Evolutionary conservation across 2,329 filamentous ascomycete genomes (phyloP).

Genomic region (Aspergillus intermedius): DNA sequence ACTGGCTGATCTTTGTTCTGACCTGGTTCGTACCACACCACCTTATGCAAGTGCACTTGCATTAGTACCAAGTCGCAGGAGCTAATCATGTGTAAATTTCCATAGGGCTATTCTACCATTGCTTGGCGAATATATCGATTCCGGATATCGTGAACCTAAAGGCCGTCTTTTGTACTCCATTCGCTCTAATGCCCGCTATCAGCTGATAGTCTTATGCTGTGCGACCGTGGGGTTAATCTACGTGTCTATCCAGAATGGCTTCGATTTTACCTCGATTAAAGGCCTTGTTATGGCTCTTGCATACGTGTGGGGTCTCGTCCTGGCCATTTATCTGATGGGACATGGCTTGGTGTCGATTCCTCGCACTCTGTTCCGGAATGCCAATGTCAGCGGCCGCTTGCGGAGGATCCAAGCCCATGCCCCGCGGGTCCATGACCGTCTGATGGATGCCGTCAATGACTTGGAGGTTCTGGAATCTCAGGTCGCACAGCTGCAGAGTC

Average conservation of each 20-base stretch:
- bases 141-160: slow-evolving; percentile 81
- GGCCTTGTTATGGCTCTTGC: slow-evolving; percentile 84
- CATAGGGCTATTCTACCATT: slow-evolving; percentile 83
- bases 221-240: slow-evolving; percentile 71
- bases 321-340: slow-evolving; percentile 96
- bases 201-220: slow-evolving; percentile 68
- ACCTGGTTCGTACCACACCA: slow-evolving; percentile 62
- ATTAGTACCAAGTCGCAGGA: neutral
- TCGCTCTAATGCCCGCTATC: slow-evolving; percentile 80
- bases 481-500: slow-evolving; percentile 68
- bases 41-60: neutral
- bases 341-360: slow-evolving; percentile 92
- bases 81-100: slow-evolving; percentile 6
- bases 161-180: slow-evolving; percentile 78
- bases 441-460: slow-evolving; percentile 74
- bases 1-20: slow-evolving; percentile 92
- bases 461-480: slow-evolving; percentile 77
- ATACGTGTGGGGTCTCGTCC: slow-evolving; percentile 84
- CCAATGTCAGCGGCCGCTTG: slow-evolving; percentile 67
- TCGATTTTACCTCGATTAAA: slow-evolving; percentile 68
- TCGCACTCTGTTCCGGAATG: slow-evolving; percentile 69
- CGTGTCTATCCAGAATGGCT: slow-evolving; percentile 70
- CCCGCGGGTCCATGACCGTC: slow-evolving; percentile 74
- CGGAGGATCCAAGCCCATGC: slow-evolving; percentile 71
- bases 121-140: slow-evolving; percentile 89